phyloP scores from a whole-genome alignment of 345 rosid genomes.

The Clausena lansium region DNA sequence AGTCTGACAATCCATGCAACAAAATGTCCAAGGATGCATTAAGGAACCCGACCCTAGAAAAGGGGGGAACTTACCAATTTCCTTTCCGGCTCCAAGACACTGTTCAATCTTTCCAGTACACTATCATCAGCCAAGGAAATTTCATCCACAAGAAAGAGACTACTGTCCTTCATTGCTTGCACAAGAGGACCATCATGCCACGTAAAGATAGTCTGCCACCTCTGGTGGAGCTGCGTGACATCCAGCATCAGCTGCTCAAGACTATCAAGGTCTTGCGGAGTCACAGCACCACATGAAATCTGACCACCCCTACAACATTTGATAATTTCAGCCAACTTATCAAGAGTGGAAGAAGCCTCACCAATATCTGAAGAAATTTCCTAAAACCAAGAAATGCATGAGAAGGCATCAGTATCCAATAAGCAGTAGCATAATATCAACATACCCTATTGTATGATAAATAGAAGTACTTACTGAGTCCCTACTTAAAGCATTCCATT shows the following conservation, averaged over 20 bases:
- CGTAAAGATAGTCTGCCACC: slow-evolving; percentile 78
- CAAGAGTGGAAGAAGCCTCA: slow-evolving; percentile 54
- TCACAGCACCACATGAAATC: slow-evolving; percentile 30
- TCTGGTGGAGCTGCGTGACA: slow-evolving; percentile 55
- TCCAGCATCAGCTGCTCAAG: slow-evolving; percentile 53
- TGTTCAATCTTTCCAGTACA: slow-evolving; percentile 85
- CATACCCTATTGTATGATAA: not conserved
- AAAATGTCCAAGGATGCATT: not conserved
- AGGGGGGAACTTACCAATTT: slow-evolving; percentile 54
- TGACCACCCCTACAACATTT: slow-evolving; percentile 44
- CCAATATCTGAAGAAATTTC: slow-evolving; percentile 60
- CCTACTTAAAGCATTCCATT: slow-evolving; percentile 9
- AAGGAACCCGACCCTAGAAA: not conserved
- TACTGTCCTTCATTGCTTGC: slow-evolving; percentile 86
- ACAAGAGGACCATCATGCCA: slow-evolving; percentile 99
- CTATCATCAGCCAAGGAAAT: slow-evolving; percentile 99
- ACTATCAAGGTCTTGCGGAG: slow-evolving; percentile 42
- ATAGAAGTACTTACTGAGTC: slow-evolving; percentile 40
- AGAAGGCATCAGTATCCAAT: slow-evolving; percentile 7
- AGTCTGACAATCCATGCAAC: not conserved
- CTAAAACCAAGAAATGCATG: slow-evolving; percentile 37
- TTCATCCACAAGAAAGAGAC: slow-evolving; percentile 87
- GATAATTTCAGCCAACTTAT: slow-evolving; percentile 38
- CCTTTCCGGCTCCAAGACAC: slow-evolving; percentile 92
- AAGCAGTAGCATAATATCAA: slow-evolving; percentile 13